phyloP scores from a whole-genome alignment of 768 basidiomycete species.

The Rubroboletus satanas region DNA sequence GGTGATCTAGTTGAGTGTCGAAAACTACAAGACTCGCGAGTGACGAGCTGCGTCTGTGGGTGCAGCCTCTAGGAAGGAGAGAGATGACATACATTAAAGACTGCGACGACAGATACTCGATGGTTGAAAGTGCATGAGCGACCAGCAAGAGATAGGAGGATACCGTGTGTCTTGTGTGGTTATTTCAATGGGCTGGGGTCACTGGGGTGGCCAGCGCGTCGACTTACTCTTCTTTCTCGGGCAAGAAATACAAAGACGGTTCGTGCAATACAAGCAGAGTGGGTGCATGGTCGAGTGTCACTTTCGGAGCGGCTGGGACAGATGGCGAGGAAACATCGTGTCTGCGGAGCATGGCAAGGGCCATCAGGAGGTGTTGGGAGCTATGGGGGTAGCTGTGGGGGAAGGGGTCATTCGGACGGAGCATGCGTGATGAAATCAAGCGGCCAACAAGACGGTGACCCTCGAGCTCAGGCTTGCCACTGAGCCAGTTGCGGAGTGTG shows the following conservation, averaged over 20 bases:
- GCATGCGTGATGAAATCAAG: background rate
- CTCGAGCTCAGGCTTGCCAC: constrained; percentile 37
- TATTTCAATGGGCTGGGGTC: background rate
- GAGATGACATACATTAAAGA: constrained; percentile 18
- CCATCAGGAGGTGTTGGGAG: constrained; percentile 49
- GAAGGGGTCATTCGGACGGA: constrained; percentile 9
- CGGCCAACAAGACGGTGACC: constrained; percentile 54
- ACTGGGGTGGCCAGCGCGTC: background rate
- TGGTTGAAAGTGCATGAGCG: constrained; percentile 41
- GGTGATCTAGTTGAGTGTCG: constrained; percentile 52
- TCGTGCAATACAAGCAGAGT: constrained; percentile 59
- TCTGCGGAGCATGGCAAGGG: constrained; percentile 48
- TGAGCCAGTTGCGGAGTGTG: constrained; percentile 38
- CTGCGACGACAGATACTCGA: constrained; percentile 34
- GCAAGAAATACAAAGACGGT: constrained; percentile 51
- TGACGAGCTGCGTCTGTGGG: constrained; percentile 15
- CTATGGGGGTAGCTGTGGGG: constrained; percentile 58
- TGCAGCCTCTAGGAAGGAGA: background rate
- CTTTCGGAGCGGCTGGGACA: constrained; percentile 27
- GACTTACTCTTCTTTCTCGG: constrained; percentile 24
- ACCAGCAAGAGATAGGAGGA: constrained; percentile 53
- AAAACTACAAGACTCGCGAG: constrained; percentile 48
- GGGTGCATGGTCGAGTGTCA: constrained; percentile 39
- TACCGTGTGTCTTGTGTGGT: constrained; percentile 31
- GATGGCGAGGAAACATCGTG: constrained; percentile 21